Evolutionary conservation across 345 rosid species (phyloP), one percentile per base, ranked within the genome.

Genomic region (Bretschneidera sinensis): DNA sequence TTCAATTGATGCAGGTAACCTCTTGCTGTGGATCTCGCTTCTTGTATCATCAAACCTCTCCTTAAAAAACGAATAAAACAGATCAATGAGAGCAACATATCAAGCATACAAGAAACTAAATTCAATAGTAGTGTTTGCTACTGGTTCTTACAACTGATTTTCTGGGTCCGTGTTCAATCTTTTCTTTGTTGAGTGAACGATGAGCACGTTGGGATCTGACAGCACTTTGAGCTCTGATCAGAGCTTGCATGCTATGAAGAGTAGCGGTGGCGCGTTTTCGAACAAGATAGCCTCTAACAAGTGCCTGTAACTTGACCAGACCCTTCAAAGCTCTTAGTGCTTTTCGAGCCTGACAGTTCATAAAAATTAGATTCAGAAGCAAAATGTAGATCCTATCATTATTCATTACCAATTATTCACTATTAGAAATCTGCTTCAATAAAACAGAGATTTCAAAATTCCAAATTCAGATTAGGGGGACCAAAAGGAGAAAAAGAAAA

Each of bases 291-390:
- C 97, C 97, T 71, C 97, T 76, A 23, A 89, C 88, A 8, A 84
- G 65, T n/a, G 97, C 97, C 60, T 89, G 97, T 24, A 89, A 54
- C 78, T 84, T 83, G 54, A 87, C 97, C 64, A 89, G 68, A 63
- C 91, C 91, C 68, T 77, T 86, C 63, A 89, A 68, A 2, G 95
- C 97, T 76, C 97, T 68, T 59, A 78, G 78, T 1, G 97, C 97
- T 71, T 83, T 89, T 59, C 95, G 74, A 15, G 97, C 84, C 97
- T 89, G 66, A 60, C 48, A 67, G 17, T 24, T 48, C 0, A 45
- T 14, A 2, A 11, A n/a, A 20, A 39, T 47, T 17, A 57, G 22
- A 7, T 14, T 35, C 52, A 20, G 19, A 34, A 33, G 24, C 39
- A 20, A 51, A 43, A 53, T n/a, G n/a, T n/a, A n/a, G n/a, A n/a